Conservation (phyloP, 768 basidiomycete genomes). For the Kwoniella pini region DNA sequence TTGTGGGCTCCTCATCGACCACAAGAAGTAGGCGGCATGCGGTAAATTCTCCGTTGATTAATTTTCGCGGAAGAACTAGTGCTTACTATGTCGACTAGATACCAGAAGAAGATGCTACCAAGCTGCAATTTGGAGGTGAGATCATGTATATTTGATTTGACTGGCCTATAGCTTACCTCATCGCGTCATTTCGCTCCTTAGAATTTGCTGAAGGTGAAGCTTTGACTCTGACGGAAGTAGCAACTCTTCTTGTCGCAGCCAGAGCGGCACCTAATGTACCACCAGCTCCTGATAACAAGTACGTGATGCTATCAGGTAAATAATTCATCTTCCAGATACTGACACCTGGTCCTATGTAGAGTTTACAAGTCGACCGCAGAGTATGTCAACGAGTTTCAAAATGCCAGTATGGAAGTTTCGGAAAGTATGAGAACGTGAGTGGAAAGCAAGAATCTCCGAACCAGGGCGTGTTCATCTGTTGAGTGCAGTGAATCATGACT, state of each 20-base stretch:
- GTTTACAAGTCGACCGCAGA: slow-evolving; percentile 45
- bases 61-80: no score
- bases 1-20: slow-evolving; percentile 9
- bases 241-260: slow-evolving; percentile 29
- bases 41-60: slow-evolving; percentile 3
- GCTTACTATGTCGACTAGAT: no score
- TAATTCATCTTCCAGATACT: background rate
- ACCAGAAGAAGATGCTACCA: slow-evolving; percentile 49
- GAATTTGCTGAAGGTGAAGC: slow-evolving; percentile 50
- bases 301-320: slow-evolving; percentile 8
- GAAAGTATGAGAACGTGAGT: slow-evolving; percentile 46
- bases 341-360: slow-evolving; percentile 17
- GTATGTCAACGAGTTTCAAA: slow-evolving; percentile 45
- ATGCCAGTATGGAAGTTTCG: slow-evolving; percentile 35
- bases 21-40: slow-evolving; percentile 14
- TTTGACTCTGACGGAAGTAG: slow-evolving; percentile 43
- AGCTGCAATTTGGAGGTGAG: slow-evolving; percentile 50
- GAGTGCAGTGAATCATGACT: no score
- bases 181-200: background rate
- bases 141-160: background rate
- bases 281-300: slow-evolving; percentile 50
- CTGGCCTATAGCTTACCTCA: background rate
- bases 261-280: slow-evolving; percentile 34
- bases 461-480: no score
- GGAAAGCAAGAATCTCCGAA: no score